Base-by-base conservation (phyloP, 176 grass and related monocot genomes). In the Alopecurus myosuroides region DNA sequence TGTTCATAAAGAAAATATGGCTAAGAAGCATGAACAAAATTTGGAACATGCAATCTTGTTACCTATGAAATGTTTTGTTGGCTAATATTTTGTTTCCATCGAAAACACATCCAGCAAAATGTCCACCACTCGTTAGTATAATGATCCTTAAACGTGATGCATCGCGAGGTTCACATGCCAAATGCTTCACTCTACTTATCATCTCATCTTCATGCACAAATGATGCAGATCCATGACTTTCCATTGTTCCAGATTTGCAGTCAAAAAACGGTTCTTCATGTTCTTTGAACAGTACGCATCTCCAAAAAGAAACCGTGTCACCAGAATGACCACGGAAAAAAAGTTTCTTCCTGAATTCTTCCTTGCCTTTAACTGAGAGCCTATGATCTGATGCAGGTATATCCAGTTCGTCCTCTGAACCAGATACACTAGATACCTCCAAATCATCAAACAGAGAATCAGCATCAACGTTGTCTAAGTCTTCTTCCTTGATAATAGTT, bases 41-140 rank as follows among this genome's bases (percentile, higher is more conserved):
- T 51, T 41, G 13, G 64, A 87, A 74, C 15, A 69, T 19, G 10
- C 13, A 87, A 67, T 77, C 11, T 7, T 36, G 72, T 68, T 83
- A 98, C 97, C 97, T 94, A 85, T 98, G 97, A 90, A 99, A 99
- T 82, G 97, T 96, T 92, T 96, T 99, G 53, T 99, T 94, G 9
- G 93, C 91, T 79, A 96, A 28, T 9, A 99, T 64, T 62, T 84
- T 86, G 73, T 92, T 96, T 15, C 97, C 91, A 46, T 99, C 97
- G 48, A 99, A 99, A 92, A 99, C 89, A 77, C 89, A 99, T 81
- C 91, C 97, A 79, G 90, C 93, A 87, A 99, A 99, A 85, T 96
- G 89, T 44, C 97, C 97, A 40, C 97, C 97, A 84, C 93, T 94
- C 87, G 88, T 79, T 79, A 99, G 79, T 42, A 99, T 77, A 80